Conservation (phyloP, 352 stramenopile species). For the Phytophthora colocasiae region DNA sequence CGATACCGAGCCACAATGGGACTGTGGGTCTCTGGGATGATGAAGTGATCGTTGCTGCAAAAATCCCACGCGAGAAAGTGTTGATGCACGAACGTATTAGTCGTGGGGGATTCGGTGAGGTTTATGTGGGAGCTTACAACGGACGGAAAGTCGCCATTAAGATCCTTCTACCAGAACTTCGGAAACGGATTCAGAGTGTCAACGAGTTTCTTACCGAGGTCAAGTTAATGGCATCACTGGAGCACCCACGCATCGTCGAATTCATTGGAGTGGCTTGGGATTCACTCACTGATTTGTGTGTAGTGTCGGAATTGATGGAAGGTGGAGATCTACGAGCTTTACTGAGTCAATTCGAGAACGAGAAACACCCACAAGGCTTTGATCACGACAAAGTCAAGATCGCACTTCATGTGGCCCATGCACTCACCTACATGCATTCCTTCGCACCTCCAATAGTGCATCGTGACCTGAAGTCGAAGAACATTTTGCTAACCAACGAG, state of each 20-base stretch:
- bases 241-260: conserved; percentile 42
- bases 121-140: conserved; percentile 42
- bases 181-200: conserved; percentile 48
- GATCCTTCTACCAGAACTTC: conserved; percentile 37
- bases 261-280: conserved; percentile 43
- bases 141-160: conserved; percentile 51
- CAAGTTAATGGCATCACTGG: conserved; percentile 48
- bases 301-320: conserved; percentile 51
- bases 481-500: conserved; percentile 47
- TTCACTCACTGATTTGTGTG: conserved; percentile 30
- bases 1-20: too few species aligned
- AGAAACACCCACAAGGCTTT: conserved; percentile 4
- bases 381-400: conserved; percentile 7
- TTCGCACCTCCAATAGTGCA: conserved; percentile 31
- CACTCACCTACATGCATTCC: conserved; percentile 28
- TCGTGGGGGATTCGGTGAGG: conserved; percentile 41
- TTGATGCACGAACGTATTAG: conserved; percentile 29
- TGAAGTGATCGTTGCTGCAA: conserved; percentile 21
- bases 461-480: conserved; percentile 67
- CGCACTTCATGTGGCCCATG: conserved; percentile 1
- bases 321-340: conserved; percentile 36
- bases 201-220: conserved; percentile 50
- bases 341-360: conserved; percentile 13
- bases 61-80: conserved; percentile 43
- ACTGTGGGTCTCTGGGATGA: conserved; percentile 24